Percentiles rank a stretch among this genome's conserved stretches.
phyloP scores from a whole-genome alignment of 768 basidiomycete species.

The Leccinum broughii region DNA sequence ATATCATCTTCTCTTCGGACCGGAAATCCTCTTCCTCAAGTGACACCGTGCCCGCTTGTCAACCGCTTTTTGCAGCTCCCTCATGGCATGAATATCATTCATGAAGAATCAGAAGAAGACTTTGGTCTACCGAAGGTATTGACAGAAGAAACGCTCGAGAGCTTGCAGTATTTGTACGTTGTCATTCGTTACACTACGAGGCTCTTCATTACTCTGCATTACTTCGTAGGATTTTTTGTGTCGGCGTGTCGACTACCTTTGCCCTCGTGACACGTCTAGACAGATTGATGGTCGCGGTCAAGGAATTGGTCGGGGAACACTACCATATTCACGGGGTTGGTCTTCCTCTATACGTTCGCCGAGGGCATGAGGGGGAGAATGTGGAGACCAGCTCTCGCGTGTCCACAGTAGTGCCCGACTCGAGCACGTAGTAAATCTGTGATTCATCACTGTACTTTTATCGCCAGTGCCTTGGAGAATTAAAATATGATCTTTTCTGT shows the following conservation, averaged over 20 bases:
- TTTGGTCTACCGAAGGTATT: slow-evolving; percentile 71
- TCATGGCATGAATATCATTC: slow-evolving; percentile 66
- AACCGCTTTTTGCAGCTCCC: slow-evolving; percentile 46
- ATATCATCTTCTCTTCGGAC: slow-evolving; percentile 74
- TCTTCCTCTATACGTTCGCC: slow-evolving; percentile 23
- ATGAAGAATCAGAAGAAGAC: slow-evolving; percentile 71
- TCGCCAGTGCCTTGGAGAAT: neutral
- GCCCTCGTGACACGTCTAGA: slow-evolving; percentile 74
- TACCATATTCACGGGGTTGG: slow-evolving; percentile 80
- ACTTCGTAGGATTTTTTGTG: slow-evolving; percentile 58
- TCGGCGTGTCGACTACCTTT: slow-evolving; percentile 70
- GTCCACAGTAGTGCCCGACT: neutral
- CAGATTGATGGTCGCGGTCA: slow-evolving; percentile 74
- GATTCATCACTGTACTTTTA: neutral
- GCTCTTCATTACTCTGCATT: neutral
- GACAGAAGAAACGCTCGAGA: slow-evolving; percentile 69
- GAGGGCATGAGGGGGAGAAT: slow-evolving; percentile 15
- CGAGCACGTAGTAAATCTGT: neutral
- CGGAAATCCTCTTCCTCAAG: slow-evolving; percentile 77
- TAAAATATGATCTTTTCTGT: too few relatives aligned
- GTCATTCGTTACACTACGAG: neutral
- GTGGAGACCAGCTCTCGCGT: slow-evolving; percentile 33
- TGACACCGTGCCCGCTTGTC: slow-evolving; percentile 73
- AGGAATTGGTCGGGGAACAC: slow-evolving; percentile 85
- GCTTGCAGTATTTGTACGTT: slow-evolving; percentile 78